Percentiles rank a stretch among this genome's conserved stretches.
These are phyloP conservation scores for Hortiboletus campestris DNA, from an alignment of 768 basidiomycete genomes.

Conservation along the genomic window DNA sequence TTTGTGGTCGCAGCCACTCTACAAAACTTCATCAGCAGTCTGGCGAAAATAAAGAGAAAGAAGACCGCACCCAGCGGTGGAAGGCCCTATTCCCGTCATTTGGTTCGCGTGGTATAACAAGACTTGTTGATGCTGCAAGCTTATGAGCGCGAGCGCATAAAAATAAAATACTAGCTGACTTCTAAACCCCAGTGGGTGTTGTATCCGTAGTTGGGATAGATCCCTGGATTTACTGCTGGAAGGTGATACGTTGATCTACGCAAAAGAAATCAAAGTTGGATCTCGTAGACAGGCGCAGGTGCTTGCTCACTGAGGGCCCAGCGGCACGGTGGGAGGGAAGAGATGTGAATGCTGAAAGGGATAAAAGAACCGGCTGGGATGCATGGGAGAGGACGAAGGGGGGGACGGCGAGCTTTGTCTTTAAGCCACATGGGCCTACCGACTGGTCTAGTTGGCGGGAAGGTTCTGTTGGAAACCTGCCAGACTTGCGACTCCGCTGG, in stretches of 20 bases:
- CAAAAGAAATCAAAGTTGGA: background rate
- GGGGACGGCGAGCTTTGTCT: background rate
- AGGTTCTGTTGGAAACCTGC: too few relatives aligned
- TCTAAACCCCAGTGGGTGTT: background rate
- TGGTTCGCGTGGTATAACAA: background rate
- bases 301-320: background rate
- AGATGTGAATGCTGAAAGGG: rapidly evolving
- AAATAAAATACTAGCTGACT: background rate
- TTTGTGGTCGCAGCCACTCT: background rate
- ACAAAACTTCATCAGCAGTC: background rate
- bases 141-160: background rate
- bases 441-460: conserved; percentile 4
- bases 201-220: background rate
- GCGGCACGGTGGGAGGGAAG: background rate
- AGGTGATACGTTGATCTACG: background rate
- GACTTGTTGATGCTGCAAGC: background rate
- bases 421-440: conserved; percentile 1
- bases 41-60: background rate
- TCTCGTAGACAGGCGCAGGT: too few relatives aligned
- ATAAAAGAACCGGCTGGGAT: background rate
- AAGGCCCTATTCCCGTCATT: background rate
- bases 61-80: background rate
- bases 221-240: background rate
- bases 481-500: too few relatives aligned
- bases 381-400: background rate